phyloP scores from a whole-genome alignment of 768 basidiomycete genomes.

The Suillus hirtellus region DNA sequence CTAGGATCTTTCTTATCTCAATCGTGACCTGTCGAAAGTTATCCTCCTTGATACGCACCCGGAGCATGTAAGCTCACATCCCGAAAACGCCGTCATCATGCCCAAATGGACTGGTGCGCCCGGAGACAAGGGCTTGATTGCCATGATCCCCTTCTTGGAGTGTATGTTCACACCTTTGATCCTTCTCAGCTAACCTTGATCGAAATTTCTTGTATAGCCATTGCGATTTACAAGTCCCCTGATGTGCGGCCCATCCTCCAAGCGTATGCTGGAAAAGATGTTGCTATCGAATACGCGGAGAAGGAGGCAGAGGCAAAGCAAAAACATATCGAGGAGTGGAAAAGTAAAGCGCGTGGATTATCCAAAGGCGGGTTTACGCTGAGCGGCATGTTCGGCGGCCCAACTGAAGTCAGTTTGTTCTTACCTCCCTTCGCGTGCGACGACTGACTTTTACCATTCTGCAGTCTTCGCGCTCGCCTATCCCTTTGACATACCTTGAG shows the following conservation, averaged over 20 bases:
- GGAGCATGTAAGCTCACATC: conserved; percentile 76
- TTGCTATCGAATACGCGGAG: conserved; percentile 86
- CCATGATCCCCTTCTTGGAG: conserved; percentile 97
- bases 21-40: conserved; percentile 90
- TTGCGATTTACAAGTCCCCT: conserved; percentile 84
- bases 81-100: conserved; percentile 84
- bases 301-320: conserved; percentile 83
- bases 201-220: conserved; percentile 50
- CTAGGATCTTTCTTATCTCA: conserved; percentile 90
- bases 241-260: conserved; percentile 89
- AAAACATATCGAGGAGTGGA: conserved; percentile 81
- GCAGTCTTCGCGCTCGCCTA: conserved; percentile 30
- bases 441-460: neutral
- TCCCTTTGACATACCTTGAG: conserved; percentile 53
- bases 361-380: conserved; percentile 44
- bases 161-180: conserved; percentile 44
- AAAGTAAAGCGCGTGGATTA: conserved; percentile 42
- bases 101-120: conserved; percentile 85
- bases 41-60: conserved; percentile 82
- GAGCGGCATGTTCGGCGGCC: conserved; percentile 43
- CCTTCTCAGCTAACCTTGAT: neutral
- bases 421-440: neutral
- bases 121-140: conserved; percentile 74
- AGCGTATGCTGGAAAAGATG: conserved; percentile 84
- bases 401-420: conserved; percentile 29